phyloP scores from a whole-genome alignment of 1,139 yeast species.

The Hemisphaericaspora subhashii region DNA sequence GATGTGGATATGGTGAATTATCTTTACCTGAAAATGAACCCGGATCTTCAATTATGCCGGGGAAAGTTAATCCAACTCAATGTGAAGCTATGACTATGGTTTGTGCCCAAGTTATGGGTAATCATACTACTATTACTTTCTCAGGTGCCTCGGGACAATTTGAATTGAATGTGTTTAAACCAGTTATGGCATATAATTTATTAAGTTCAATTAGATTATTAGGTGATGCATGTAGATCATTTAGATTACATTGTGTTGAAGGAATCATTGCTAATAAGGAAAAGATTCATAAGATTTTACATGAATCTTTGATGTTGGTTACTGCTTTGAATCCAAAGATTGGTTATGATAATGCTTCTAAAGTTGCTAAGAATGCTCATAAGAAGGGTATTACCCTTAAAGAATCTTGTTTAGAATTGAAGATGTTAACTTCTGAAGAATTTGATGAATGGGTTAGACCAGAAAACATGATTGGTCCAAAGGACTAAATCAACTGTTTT shows the following conservation, averaged over 20 bases:
- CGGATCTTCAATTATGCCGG: slow-evolving; percentile 99
- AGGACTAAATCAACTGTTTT: slow-evolving; percentile 28
- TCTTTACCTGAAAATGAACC: slow-evolving; percentile 97
- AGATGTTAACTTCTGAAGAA: slow-evolving; percentile 77
- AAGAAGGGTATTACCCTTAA: slow-evolving; percentile 95
- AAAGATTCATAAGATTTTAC: slow-evolving; percentile 81
- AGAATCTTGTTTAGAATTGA: slow-evolving; percentile 89
- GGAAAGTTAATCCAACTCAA: slow-evolving; percentile 98
- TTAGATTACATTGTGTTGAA: slow-evolving; percentile 91
- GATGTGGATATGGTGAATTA: slow-evolving; percentile 98
- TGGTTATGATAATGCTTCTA: slow-evolving; percentile 95
- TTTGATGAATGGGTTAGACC: slow-evolving; percentile 98
- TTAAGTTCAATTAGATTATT: slow-evolving; percentile 82
- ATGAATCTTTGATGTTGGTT: slow-evolving; percentile 95
- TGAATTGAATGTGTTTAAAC: slow-evolving; percentile 97
- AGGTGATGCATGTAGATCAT: slow-evolving; percentile 86
- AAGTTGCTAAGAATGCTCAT: slow-evolving; percentile 98
- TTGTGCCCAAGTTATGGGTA: slow-evolving; percentile 96
- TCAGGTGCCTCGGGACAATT: slow-evolving; percentile 99
- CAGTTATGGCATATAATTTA: slow-evolving; percentile 89
- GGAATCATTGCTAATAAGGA: slow-evolving; percentile 89
- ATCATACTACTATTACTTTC: slow-evolving; percentile 90
- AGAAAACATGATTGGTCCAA: slow-evolving; percentile 97
- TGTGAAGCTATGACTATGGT: slow-evolving; percentile 99
- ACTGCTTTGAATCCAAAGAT: slow-evolving; percentile 98